Percentiles rank a stretch among this genome's conserved stretches.
These are phyloP conservation scores for Trichoderma harzianum DNA, from an alignment of 2,329 filamentous ascomycete species.

Conservation along the genomic window DNA sequence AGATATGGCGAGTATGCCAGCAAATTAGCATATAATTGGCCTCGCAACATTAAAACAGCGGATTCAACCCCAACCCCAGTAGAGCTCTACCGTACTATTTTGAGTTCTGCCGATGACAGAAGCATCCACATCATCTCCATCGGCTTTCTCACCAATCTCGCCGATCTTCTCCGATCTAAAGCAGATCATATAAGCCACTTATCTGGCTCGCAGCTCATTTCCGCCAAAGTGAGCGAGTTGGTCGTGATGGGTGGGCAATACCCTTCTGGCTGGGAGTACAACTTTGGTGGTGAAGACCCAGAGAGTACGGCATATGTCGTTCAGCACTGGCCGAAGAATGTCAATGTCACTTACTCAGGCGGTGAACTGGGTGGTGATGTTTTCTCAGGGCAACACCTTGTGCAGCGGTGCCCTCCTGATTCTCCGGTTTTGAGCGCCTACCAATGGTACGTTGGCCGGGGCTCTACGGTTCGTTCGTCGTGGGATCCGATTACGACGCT, in stretches of 20 bases:
- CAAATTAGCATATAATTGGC: conserved; percentile 1
- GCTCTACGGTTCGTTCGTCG: neutral
- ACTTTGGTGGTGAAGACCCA: neutral
- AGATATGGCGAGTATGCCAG: conserved; percentile 4
- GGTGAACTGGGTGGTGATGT: neutral
- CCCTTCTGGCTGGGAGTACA: conserved; percentile 11
- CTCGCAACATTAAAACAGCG: neutral
- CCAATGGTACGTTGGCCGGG: conserved; percentile 2
- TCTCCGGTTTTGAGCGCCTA: conserved; percentile 2
- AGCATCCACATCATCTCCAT: conserved; percentile 11
- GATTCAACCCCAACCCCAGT: neutral
- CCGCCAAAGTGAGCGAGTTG: neutral
- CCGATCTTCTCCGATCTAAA: neutral
- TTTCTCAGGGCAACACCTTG: neutral
- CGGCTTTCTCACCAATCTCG: neutral
- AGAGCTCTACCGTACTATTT: neutral
- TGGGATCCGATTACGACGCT: neutral
- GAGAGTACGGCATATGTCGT: neutral
- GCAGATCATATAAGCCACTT: conserved; percentile 1
- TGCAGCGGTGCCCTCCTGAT: neutral
- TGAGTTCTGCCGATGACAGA: neutral
- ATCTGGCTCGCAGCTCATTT: neutral
- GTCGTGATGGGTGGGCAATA: conserved; percentile 2
- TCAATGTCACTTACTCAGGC: neutral
- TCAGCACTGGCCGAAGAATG: neutral